Conservation (phyloP, 768 basidiomycete genomes). For the Termitomyces bulborhizus region DNA sequence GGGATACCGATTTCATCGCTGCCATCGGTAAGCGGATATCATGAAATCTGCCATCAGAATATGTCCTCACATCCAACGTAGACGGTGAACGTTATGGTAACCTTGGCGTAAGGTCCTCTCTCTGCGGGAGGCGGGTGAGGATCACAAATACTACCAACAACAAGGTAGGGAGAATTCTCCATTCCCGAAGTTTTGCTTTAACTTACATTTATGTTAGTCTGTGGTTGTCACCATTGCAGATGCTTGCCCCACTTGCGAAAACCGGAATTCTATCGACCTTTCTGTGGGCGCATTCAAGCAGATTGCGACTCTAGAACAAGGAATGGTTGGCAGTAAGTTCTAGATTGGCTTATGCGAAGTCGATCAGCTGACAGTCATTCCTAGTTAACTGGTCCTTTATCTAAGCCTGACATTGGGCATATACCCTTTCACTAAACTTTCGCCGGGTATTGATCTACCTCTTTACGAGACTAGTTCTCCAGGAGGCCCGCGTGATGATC, state of each 20-base stretch:
- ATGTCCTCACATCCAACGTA: constrained; percentile 13
- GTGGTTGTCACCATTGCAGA: constrained; percentile 68
- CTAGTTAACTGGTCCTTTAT: constrained; percentile 33
- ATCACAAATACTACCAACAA: constrained; percentile 59
- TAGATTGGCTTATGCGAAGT: background rate
- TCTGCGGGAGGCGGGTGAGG: constrained; percentile 61
- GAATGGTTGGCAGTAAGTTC: constrained; percentile 53
- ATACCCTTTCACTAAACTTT: background rate
- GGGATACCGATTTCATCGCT: constrained; percentile 53
- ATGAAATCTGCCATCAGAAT: background rate
- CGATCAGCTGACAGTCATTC: constrained; percentile 1
- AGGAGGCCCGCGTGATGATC: constrained; percentile 1
- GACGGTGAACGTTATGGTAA: constrained; percentile 51
- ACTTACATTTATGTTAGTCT: constrained; percentile 17
- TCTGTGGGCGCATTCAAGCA: constrained; percentile 60
- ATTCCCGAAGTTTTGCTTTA: background rate
- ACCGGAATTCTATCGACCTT: constrained; percentile 65
- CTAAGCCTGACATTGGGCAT: constrained; percentile 19
- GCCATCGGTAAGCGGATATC: constrained; percentile 49
- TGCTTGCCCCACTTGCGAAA: constrained; percentile 74
- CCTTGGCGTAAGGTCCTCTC: constrained; percentile 34
- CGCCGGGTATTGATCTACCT: constrained; percentile 2
- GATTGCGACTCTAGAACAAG: constrained; percentile 44
- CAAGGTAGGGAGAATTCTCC: constrained; percentile 26
- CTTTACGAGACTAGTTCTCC: constrained; percentile 6